Evolutionary conservation across 2,329 filamentous ascomycete species (phyloP), one percentile per base, ranked within the genome.

Genomic region (Sphaerulina populicola): DNA sequence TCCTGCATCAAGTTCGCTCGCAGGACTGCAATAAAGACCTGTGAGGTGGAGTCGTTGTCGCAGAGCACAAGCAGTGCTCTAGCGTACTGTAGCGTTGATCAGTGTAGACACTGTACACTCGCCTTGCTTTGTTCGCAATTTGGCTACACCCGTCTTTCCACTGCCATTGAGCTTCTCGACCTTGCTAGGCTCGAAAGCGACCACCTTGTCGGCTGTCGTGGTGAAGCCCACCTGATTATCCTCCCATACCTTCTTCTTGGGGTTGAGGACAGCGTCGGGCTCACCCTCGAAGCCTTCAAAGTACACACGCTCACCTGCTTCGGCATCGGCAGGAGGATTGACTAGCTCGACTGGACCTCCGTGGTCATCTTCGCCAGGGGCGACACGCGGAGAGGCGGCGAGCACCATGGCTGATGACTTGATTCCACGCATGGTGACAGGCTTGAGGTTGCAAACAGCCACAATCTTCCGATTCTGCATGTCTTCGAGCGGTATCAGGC

Each of bases 221-320:
- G 87, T 94, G 74, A 97, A 97, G 0, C 91, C 93, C 1, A 90
- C 89, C 77, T 97, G 91, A 72, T 95, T 88, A 8, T 79, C 88
- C 77, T 98, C 93, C 90, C 91, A 97, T 55, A 97, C 76, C 83
- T 97, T 97, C 83, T 97, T 98, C 84, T 98, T 98, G 52, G 93
- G 93, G 78, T 97, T 98, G 52, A 98, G 78, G 46, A 91, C 81
- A 56, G 84, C 85, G 78, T 98, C 93, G 0, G 93, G 89, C 76
- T 94, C 86, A 53, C 88, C 90, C 69, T 88, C 78, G 83, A 88
- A 98, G 43, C 93, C 93, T 68, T 97, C 87, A 67, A 98, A 98
- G 77, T 78, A 90, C 46, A 97, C 86, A 11, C 87, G 77, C 67
- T 95, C 88, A 52, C 93, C 93, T 5, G 90, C 88, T 66, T 83